Evolutionary conservation across 345 rosid genomes (phyloP).

Genomic region (Ailanthus altissimus): DNA sequence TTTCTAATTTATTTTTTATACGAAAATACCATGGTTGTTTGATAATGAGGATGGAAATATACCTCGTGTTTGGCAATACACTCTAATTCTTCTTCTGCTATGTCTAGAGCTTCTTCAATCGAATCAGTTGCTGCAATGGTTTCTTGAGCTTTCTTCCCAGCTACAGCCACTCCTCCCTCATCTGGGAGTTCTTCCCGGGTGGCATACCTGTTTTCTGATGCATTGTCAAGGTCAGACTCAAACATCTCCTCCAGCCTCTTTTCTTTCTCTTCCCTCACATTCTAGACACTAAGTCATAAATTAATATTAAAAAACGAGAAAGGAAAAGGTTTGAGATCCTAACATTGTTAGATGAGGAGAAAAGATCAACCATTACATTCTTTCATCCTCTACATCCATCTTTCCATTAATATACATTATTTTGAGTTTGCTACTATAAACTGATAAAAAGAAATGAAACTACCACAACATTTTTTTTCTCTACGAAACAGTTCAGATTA

Average conservation of each 20-base stretch:
- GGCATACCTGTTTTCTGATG: conserved; percentile 58
- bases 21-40: background rate
- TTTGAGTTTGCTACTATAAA: no score
- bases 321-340: background rate
- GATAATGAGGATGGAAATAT: background rate
- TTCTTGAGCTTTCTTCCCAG: conserved; percentile 82
- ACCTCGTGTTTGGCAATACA: conserved; percentile 79
- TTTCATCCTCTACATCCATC: background rate
- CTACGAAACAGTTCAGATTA: background rate
- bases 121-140: conserved; percentile 78
- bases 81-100: conserved; percentile 68
- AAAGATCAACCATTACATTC: conserved; percentile 1
- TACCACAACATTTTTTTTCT: background rate
- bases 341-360: background rate
- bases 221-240: conserved; percentile 78
- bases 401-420: background rate
- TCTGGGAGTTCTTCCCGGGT: conserved; percentile 77
- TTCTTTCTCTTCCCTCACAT: conserved; percentile 90
- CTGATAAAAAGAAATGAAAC: background rate
- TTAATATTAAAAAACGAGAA: background rate
- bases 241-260: conserved; percentile 92
- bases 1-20: no score
- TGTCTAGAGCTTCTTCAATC: conserved; percentile 73
- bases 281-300: conserved; percentile 8
- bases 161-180: conserved; percentile 89